phyloP scores from a whole-genome alignment of 2,329 filamentous ascomycete genomes.

The Scedosporium aurantiacum region DNA sequence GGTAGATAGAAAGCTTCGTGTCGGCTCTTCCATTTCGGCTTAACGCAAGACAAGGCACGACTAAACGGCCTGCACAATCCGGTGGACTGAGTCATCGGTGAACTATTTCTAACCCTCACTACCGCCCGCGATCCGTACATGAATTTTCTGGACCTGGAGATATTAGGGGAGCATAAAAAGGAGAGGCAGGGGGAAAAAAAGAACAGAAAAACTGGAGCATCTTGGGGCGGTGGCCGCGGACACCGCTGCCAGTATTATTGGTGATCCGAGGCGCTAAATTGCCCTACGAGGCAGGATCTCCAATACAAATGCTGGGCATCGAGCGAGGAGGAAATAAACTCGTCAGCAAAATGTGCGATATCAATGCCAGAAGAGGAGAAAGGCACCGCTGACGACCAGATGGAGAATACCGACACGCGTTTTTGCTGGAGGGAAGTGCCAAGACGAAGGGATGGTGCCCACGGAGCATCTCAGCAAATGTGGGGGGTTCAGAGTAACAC shows the following conservation, averaged over 20 bases:
- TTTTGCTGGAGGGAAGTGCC: neutral
- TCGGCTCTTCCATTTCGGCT: neutral
- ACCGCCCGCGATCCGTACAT: too few relatives aligned
- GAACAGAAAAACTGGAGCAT: neutral
- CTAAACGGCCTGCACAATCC: too few relatives aligned
- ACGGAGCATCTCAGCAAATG: neutral
- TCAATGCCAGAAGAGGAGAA: neutral
- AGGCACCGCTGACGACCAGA: too few relatives aligned
- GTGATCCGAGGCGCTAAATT: neutral
- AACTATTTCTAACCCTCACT: too few relatives aligned
- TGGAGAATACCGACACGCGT: too few relatives aligned
- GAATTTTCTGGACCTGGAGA: too few relatives aligned
- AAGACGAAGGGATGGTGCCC: neutral
- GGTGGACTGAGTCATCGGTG: too few relatives aligned
- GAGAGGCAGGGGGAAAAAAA: too few relatives aligned
- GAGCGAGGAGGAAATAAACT: neutral
- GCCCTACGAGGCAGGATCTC: neutral
- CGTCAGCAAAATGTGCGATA: neutral
- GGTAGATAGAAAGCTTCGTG: neutral
- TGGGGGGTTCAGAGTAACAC: neutral
- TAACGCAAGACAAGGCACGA: too few relatives aligned
- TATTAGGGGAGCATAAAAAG: too few relatives aligned
- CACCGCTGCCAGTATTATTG: neutral
- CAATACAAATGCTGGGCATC: neutral
- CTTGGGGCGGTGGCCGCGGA: neutral